These are phyloP conservation scores for Dacryopinax spathularia DNA, from an alignment of 768 basidiomycete species.

Conservation along the genomic window DNA sequence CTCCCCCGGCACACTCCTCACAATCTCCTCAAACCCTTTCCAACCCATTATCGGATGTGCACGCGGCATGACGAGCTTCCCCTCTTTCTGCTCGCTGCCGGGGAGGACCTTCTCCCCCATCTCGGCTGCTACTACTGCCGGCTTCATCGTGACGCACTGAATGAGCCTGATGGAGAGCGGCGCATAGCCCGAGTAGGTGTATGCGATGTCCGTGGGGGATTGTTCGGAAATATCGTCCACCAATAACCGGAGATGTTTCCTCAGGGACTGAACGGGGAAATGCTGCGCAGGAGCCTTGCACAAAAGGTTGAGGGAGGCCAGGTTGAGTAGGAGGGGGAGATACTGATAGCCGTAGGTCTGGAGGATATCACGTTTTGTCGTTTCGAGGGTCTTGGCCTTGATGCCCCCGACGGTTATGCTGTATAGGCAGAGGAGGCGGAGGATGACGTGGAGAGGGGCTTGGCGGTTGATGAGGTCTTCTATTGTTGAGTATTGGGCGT, in stretches of 20 bases:
- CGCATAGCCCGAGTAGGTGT: slow-evolving; percentile 93
- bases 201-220: slow-evolving; percentile 80
- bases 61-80: slow-evolving; percentile 40
- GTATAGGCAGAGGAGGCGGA: slow-evolving; percentile 73
- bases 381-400: slow-evolving; percentile 73
- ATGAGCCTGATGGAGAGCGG: slow-evolving; percentile 84
- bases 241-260: slow-evolving; percentile 79
- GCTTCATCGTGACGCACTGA: slow-evolving; percentile 86
- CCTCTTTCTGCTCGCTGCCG: slow-evolving; percentile 28
- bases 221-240: slow-evolving; percentile 62
- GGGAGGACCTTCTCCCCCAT: slow-evolving; percentile 33
- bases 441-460: slow-evolving; percentile 60
- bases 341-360: slow-evolving; percentile 53
- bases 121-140: slow-evolving; percentile 44
- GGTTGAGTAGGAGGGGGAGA: slow-evolving; percentile 28
- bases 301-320: slow-evolving; percentile 32
- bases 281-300: slow-evolving; percentile 34
- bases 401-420: slow-evolving; percentile 75
- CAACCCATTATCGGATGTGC: slow-evolving; percentile 91
- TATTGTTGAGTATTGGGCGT: slow-evolving; percentile 66
- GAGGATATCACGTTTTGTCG: slow-evolving; percentile 78
- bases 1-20: slow-evolving; percentile 68
- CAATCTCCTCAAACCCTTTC: slow-evolving; percentile 91
- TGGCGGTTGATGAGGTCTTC: slow-evolving; percentile 85
- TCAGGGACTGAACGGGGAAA: slow-evolving; percentile 55